Percentiles rank a stretch among this genome's conserved stretches.
These are phyloP conservation scores for Sutorius australiensis DNA, from an alignment of 768 basidiomycete species.

Conservation along the genomic window DNA sequence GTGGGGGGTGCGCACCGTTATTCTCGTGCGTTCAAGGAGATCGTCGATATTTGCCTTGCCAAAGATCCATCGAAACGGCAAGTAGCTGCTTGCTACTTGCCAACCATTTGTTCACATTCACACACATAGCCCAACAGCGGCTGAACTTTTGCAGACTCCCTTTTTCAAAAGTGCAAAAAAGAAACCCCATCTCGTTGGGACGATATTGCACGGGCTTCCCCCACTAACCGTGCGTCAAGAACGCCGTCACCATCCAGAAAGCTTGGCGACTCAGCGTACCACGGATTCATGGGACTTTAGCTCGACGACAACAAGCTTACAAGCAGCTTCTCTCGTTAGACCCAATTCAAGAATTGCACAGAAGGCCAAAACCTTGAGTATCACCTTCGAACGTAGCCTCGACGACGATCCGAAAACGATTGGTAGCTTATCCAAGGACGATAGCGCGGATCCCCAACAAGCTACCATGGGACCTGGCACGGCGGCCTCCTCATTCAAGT, in stretches of 20 bases:
- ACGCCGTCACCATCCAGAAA: constrained; percentile 44
- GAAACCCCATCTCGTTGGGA: constrained; percentile 70
- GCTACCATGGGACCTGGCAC: neutral
- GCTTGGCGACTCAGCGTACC: constrained; percentile 42
- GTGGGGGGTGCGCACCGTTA: constrained; percentile 70
- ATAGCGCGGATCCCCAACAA: neutral
- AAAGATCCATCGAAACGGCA: constrained; percentile 83
- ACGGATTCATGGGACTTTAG: constrained; percentile 83
- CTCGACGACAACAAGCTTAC: constrained; percentile 40
- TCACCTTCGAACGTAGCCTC: constrained; percentile 2
- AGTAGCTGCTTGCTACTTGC: constrained; percentile 3
- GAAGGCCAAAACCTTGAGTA: constrained; percentile 1
- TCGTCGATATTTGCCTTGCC: constrained; percentile 75
- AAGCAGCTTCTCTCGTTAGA: constrained; percentile 12
- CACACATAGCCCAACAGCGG: constrained; percentile 65
- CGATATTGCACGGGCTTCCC: constrained; percentile 71
- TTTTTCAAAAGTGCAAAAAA: constrained; percentile 83
- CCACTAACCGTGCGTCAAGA: constrained; percentile 73
- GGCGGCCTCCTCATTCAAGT: neutral
- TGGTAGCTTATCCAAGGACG: constrained; percentile 2
- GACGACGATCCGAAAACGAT: constrained; percentile 6
- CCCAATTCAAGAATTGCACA: constrained; percentile 2
- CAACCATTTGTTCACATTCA: neutral
- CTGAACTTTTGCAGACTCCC: constrained; percentile 66
- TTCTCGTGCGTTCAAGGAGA: constrained; percentile 76